These are phyloP conservation scores for Aspergillus amoenus DNA, from an alignment of 2,329 filamentous ascomycete species.

Conservation along the genomic window DNA sequence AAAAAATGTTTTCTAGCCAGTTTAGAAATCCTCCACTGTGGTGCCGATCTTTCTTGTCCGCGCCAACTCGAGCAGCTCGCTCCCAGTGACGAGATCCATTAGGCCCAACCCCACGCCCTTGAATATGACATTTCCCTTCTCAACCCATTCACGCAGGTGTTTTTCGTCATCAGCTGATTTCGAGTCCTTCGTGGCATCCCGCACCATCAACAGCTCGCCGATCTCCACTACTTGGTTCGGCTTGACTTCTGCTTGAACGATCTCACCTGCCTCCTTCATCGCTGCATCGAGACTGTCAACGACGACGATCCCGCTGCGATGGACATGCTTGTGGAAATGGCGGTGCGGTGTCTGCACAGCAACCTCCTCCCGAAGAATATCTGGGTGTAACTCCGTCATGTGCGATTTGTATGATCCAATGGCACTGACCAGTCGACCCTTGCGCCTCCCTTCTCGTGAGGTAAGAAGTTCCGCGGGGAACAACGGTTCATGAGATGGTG, in stretches of 20 bases:
- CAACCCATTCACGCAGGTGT: constrained; percentile 58
- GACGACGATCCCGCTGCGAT: constrained; percentile 60
- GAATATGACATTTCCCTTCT: constrained; percentile 65
- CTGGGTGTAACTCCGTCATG: constrained; percentile 82
- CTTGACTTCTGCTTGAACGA: constrained; percentile 73
- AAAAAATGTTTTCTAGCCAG: background rate
- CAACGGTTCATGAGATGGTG: constrained; percentile 69
- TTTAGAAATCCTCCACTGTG: constrained; percentile 44
- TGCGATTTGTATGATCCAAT: constrained; percentile 59
- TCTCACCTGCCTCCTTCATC: constrained; percentile 79
- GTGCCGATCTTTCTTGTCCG: constrained; percentile 56
- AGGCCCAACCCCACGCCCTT: constrained; percentile 68
- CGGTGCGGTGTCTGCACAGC: constrained; percentile 45
- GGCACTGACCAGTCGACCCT: constrained; percentile 45
- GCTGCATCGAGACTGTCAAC: constrained; percentile 74
- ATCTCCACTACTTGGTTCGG: constrained; percentile 80
- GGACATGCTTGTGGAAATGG: constrained; percentile 52
- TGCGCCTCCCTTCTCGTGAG: constrained; percentile 48
- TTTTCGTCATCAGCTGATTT: constrained; percentile 34
- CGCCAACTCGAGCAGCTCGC: constrained; percentile 57
- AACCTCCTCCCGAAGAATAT: constrained; percentile 67
- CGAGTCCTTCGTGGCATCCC: constrained; percentile 45
- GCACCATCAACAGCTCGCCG: constrained; percentile 73
- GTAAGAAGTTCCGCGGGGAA: constrained; percentile 76
- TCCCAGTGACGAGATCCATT: constrained; percentile 67